Evolutionary conservation across 805 yeast genomes (phyloP).

Genomic region (Saccharomyces kudriavzevii): DNA sequence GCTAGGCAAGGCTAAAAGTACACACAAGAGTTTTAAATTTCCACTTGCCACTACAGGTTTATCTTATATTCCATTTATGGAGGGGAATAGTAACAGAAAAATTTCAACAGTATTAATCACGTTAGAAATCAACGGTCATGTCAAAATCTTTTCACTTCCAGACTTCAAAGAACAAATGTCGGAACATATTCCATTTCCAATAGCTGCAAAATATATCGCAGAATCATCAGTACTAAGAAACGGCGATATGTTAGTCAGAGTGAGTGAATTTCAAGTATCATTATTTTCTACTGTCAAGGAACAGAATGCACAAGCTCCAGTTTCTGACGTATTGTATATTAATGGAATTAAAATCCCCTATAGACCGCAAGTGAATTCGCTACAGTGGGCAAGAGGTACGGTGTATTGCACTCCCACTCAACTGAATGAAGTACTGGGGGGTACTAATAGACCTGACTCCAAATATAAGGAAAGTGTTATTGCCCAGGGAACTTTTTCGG

Average conservation of each 20-base stretch:
- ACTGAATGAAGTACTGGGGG: conserved; percentile 60
- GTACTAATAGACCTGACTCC: conserved; percentile 58
- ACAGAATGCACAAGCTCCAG: conserved; percentile 6
- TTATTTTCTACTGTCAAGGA: conserved; percentile 29
- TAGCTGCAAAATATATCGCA: conserved; percentile 33
- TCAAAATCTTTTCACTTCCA: conserved; percentile 46
- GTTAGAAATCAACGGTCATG: conserved; percentile 36
- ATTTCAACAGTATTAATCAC: conserved; percentile 42
- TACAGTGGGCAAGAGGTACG: conserved; percentile 82
- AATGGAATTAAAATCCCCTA: conserved; percentile 60
- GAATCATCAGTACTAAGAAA: conserved; percentile 40
- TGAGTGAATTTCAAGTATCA: conserved; percentile 46
- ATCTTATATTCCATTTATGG: conserved; percentile 31
- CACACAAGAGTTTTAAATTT: conserved; percentile 7
- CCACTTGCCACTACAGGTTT: conserved; percentile 40
- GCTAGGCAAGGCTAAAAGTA: conserved; percentile 10
- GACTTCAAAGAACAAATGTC: conserved; percentile 48
- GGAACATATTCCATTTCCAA: conserved; percentile 36
- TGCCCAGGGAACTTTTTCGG: conserved; percentile 37
- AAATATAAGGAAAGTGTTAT: conserved; percentile 53
- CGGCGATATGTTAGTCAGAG: conserved; percentile 49
- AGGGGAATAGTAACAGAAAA: conserved; percentile 14
- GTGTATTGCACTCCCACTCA: conserved; percentile 52
- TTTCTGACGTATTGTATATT: conserved; percentile 60
- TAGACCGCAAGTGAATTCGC: conserved; percentile 70